phyloP scores from a whole-genome alignment of 2,329 filamentous ascomycete genomes.

The Alternaria burnsii region DNA sequence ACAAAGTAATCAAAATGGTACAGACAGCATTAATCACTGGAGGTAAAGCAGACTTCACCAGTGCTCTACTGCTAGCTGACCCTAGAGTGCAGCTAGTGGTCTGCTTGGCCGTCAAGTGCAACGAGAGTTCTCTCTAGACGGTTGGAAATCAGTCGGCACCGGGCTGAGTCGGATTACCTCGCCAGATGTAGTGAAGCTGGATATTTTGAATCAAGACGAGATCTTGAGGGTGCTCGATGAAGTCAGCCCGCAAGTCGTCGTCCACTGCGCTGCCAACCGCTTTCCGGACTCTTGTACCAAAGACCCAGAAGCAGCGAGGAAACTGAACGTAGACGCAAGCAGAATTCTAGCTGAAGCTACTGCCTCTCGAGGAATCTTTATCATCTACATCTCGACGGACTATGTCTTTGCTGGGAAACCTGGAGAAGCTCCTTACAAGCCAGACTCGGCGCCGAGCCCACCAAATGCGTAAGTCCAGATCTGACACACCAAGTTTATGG shows the following conservation, averaged over 20 bases:
- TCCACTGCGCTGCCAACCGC: constrained; percentile 91
- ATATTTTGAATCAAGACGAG: constrained; percentile 58
- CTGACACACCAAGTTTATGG: not conserved
- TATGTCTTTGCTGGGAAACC: constrained; percentile 78
- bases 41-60: constrained; percentile 51
- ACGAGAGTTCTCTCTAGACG: constrained; percentile 70
- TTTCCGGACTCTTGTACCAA: constrained; percentile 86
- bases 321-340: constrained; percentile 78
- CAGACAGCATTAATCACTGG: constrained; percentile 79
- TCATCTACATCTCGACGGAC: constrained; percentile 84
- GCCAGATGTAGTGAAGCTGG: constrained; percentile 66
- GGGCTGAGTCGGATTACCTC: constrained; percentile 76
- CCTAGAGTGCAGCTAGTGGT: constrained; percentile 66
- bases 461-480: constrained; percentile 67
- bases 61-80: constrained; percentile 22
- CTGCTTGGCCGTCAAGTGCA: constrained; percentile 82
- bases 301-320: constrained; percentile 77
- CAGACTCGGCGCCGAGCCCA: constrained; percentile 69
- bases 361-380: constrained; percentile 66
- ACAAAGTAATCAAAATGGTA: constrained; percentile 34
- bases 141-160: constrained; percentile 62
- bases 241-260: constrained; percentile 73
- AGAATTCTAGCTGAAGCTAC: constrained; percentile 72
- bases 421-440: constrained; percentile 85
- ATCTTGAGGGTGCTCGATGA: constrained; percentile 60